phyloP scores from a whole-genome alignment of 345 rosid genomes.

The Eucalyptus rudis region DNA sequence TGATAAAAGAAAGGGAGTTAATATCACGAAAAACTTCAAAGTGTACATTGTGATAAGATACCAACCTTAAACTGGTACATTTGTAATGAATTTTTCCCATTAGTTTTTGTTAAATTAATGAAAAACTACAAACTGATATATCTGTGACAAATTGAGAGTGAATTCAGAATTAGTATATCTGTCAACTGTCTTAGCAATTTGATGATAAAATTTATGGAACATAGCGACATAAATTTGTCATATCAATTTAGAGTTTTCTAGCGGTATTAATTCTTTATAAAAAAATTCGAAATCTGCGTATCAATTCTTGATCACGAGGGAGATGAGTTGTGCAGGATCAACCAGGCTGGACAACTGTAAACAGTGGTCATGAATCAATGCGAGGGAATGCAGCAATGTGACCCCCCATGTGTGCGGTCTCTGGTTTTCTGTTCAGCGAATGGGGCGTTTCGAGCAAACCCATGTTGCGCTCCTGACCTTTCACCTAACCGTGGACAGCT shows the following conservation, averaged over 20 bases:
- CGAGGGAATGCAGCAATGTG: background rate
- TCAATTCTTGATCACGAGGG: background rate
- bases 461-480: background rate
- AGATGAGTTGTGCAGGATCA: background rate
- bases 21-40: background rate
- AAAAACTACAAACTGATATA: fast-evolving
- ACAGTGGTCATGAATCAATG: background rate
- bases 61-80: fast-evolving
- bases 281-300: fast-evolving
- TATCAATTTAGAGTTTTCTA: too few relatives aligned
- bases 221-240: fast-evolving
- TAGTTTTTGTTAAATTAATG: too few relatives aligned
- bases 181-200: fast-evolving
- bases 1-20: too few relatives aligned
- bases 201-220: fast-evolving
- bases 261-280: too few relatives aligned
- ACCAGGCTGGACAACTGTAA: background rate
- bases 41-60: fast-evolving
- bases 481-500: background rate
- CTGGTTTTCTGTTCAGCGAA: background rate
- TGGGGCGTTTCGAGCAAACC: background rate
- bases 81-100: fast-evolving
- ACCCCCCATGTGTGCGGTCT: background rate
- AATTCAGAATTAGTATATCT: fast-evolving
- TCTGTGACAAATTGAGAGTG: fast-evolving